These are phyloP conservation scores for Penicillium diatomitis DNA, from an alignment of 495 filamentous ascomycete genomes.

Conservation along the genomic window DNA sequence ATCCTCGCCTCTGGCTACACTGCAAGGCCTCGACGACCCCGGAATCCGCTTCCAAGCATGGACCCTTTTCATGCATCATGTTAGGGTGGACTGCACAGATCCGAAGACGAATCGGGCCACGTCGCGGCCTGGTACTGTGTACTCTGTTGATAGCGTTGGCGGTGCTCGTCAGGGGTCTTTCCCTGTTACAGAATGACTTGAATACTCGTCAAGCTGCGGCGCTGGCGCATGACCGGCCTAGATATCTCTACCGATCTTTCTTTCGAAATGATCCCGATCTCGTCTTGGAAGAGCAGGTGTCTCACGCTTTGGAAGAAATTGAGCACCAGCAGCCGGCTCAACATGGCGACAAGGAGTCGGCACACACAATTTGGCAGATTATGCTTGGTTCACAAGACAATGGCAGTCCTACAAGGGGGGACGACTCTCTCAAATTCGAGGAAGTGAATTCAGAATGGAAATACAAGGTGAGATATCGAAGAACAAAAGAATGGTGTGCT, in stretches of 20 bases:
- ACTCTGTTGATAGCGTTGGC: slow-evolving; percentile 1
- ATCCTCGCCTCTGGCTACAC: neutral
- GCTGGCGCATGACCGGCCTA: slow-evolving; percentile 13
- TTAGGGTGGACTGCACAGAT: slow-evolving; percentile 2
- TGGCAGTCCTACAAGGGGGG: slow-evolving; percentile 7
- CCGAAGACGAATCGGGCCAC: neutral
- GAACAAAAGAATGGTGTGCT: neutral
- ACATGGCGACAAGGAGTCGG: slow-evolving; percentile 1
- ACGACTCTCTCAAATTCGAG: slow-evolving; percentile 23
- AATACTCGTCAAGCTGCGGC: neutral
- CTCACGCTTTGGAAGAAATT: slow-evolving; percentile 16
- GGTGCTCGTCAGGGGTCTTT: slow-evolving; percentile 4
- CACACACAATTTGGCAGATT: slow-evolving; percentile 31
- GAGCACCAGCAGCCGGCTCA: slow-evolving; percentile 10
- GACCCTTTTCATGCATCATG: slow-evolving; percentile 6
- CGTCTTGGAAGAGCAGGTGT: slow-evolving; percentile 20
- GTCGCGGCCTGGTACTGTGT: slow-evolving; percentile 4
- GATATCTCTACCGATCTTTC: slow-evolving; percentile 21
- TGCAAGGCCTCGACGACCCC: neutral
- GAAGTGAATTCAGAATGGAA: slow-evolving; percentile 23
- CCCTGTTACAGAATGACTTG: neutral
- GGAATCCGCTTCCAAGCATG: neutral
- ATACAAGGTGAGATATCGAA: slow-evolving; percentile 17
- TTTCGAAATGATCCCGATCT: slow-evolving; percentile 23
- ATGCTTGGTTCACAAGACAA: slow-evolving; percentile 8